Evolutionary conservation across 495 filamentous ascomycete genomes (phyloP).

Genomic region (Apodospora peruviana): DNA sequence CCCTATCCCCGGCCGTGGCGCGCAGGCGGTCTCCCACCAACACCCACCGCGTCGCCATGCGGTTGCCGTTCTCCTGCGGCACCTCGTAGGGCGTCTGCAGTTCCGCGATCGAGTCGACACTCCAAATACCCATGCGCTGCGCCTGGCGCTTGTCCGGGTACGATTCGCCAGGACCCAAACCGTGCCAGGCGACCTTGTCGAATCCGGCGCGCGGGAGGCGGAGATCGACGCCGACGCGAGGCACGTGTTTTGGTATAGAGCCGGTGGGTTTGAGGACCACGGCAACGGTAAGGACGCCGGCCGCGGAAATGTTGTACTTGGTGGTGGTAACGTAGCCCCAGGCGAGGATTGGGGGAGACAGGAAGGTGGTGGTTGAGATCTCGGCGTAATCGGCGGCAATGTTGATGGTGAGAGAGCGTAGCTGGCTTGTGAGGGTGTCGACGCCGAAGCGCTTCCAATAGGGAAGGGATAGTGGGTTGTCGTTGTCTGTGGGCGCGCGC

Average conservation of each 20-base stretch:
- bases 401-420: conserved; percentile 32
- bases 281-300: conserved; percentile 38
- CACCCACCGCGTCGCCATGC: conserved; percentile 45
- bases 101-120: conserved; percentile 30
- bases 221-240: conserved; percentile 51
- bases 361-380: conserved; percentile 31
- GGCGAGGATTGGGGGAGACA: conserved; percentile 46
- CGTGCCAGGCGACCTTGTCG: conserved; percentile 48
- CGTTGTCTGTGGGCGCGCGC: conserved; percentile 55
- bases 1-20: conserved; percentile 11
- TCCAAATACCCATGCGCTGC: conserved; percentile 48
- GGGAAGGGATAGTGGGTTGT: conserved; percentile 34
- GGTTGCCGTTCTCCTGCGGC: conserved; percentile 59
- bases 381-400: conserved; percentile 26
- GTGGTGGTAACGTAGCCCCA: conserved; percentile 50
- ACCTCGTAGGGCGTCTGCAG: conserved; percentile 56
- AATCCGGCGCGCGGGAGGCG: conserved; percentile 34
- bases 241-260: conserved; percentile 39
- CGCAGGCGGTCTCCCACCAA: conserved; percentile 19
- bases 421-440: conserved; percentile 33
- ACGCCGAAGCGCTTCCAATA: conserved; percentile 34
- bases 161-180: conserved; percentile 57
- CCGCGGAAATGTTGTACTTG: conserved; percentile 40
- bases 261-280: conserved; percentile 33
- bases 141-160: conserved; percentile 57